phyloP scores from a whole-genome alignment of 306 rosid genomes.

The Vicia faba region DNA sequence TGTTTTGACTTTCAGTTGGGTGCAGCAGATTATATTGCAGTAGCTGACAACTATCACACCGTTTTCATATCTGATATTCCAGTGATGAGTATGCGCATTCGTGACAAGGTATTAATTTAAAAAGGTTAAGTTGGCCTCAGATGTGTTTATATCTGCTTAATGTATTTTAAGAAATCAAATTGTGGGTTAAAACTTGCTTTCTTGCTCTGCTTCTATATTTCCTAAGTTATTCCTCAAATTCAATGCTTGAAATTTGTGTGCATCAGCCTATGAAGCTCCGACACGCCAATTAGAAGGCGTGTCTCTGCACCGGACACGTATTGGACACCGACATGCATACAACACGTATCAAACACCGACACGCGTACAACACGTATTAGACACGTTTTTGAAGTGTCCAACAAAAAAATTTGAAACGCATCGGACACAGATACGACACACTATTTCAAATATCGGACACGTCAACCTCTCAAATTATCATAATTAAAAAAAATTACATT shows the following conservation, averaged over 20 bases:
- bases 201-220: constrained; percentile 17
- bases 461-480: no score
- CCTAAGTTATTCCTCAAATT: constrained; percentile 22
- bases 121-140: constrained; percentile 21
- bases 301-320: no score
- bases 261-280: constrained; percentile 5
- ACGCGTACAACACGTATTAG: no score
- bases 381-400: no score
- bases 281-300: no score
- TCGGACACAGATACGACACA: no score
- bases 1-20: constrained; percentile 68
- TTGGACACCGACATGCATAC: no score
- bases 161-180: background rate
- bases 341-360: no score
- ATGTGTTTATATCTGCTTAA: constrained; percentile 22
- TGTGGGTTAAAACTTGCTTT: constrained; percentile 26
- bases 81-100: constrained; percentile 85
- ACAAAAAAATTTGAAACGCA: no score
- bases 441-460: no score
- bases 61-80: constrained; percentile 87
- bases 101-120: constrained; percentile 73
- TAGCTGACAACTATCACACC: constrained; percentile 89
- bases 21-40: constrained; percentile 98
- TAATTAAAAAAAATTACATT: no score
- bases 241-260: constrained; percentile 20